These are phyloP conservation scores for Phlebiopsis gigantea DNA, from an alignment of 768 basidiomycete species.

Conservation along the genomic window DNA sequence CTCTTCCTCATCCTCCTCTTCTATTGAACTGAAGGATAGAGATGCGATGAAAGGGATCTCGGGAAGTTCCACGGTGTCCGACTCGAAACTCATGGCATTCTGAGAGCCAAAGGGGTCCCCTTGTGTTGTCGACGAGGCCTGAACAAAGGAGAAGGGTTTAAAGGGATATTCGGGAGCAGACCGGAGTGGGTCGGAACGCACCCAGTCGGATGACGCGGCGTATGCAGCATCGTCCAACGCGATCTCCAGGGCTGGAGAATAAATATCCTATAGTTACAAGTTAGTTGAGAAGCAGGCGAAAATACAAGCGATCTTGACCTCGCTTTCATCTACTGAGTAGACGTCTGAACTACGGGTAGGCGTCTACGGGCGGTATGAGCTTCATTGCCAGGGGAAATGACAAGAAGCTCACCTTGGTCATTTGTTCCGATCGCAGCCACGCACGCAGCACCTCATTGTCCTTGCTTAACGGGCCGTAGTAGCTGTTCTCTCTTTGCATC, in stretches of 20 bases:
- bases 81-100: conserved; percentile 11
- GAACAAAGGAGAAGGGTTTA: not conserved
- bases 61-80: conserved; percentile 21
- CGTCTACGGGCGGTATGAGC: not conserved
- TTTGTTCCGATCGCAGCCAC: conserved; percentile 19
- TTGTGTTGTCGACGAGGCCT: conserved; percentile 5
- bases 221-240: not conserved
- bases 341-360: not conserved
- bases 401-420: conserved; percentile 17
- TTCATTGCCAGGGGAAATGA: not conserved
- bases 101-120: conserved; percentile 17
- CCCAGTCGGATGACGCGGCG: conserved; percentile 4
- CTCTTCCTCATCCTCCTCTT: conserved; percentile 13
- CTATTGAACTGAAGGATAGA: not conserved
- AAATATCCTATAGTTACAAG: not conserved
- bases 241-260: not conserved
- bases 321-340: not conserved
- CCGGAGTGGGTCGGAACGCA: conserved; percentile 1
- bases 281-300: not conserved
- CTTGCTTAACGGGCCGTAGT: conserved; percentile 16
- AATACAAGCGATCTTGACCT: not conserved
- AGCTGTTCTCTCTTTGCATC: conserved; percentile 21
- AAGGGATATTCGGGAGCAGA: not conserved
- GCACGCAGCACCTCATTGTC: conserved; percentile 19
- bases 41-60: conserved; percentile 25